Conservation (phyloP, 345 rosid genomes). For the Firmiana major region DNA sequence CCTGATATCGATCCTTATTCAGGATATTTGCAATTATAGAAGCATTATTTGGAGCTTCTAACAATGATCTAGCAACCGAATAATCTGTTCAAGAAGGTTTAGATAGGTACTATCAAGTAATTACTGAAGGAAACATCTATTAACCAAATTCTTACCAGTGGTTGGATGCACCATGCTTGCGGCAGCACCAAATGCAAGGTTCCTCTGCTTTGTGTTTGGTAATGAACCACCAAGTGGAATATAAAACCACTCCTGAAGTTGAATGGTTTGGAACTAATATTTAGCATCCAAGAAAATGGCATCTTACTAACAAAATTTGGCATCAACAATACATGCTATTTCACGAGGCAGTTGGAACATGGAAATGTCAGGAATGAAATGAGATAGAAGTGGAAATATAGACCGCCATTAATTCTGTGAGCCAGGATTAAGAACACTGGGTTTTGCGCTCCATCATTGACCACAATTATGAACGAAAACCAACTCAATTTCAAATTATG, state of each 20-base stretch:
- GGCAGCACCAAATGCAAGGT: slow-evolving; percentile 95
- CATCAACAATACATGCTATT: not conserved
- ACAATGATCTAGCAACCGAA: slow-evolving; percentile 91
- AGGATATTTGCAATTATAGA: slow-evolving; percentile 73
- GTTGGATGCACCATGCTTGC: slow-evolving; percentile 99
- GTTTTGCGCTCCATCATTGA: not conserved
- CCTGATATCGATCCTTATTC: slow-evolving; percentile 30
- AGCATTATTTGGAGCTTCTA: slow-evolving; percentile 92
- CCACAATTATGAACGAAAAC: slow-evolving; percentile 6
- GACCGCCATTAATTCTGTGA: not conserved
- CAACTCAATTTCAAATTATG: slow-evolving; percentile 1
- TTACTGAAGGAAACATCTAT: slow-evolving; percentile 12
- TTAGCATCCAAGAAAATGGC: not conserved
- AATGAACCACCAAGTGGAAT: slow-evolving; percentile 97
- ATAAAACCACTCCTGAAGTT: slow-evolving; percentile 88
- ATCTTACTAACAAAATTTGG: slow-evolving; percentile 8
- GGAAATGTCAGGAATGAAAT: not conserved
- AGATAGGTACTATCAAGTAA: slow-evolving; percentile 18
- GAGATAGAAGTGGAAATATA: not conserved
- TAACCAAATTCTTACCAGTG: slow-evolving; percentile 48
- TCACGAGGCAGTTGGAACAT: slow-evolving; percentile 3
- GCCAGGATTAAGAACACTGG: not conserved
- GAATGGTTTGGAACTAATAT: not conserved
- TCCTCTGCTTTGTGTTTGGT: slow-evolving; percentile 87
- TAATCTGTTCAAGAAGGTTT: slow-evolving; percentile 51